Conservation (phyloP, 805 yeast species). For the Lipomyces sp. region DNA sequence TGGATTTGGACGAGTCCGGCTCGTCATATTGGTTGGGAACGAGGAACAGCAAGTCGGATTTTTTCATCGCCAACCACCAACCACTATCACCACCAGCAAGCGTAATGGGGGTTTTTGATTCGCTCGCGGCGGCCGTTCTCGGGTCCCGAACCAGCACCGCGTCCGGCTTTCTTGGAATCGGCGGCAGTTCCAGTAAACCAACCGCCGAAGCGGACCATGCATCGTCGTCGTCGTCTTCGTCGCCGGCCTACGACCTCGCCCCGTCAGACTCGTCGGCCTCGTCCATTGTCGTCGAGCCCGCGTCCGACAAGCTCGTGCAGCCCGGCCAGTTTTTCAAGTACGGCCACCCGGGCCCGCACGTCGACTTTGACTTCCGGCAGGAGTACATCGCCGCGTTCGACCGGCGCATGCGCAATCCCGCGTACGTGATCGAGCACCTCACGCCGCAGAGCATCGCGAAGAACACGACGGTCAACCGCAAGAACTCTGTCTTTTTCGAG, state of each 20-base stretch:
- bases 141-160: conserved; percentile 3
- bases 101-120: conserved; percentile 15
- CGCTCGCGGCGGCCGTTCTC: conserved; percentile 1
- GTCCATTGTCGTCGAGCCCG: conserved; percentile 31
- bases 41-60: no score
- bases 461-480: conserved; percentile 67
- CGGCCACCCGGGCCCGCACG: conserved; percentile 94
- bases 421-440: conserved; percentile 45
- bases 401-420: conserved; percentile 79
- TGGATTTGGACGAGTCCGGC: no score
- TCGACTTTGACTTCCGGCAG: conserved; percentile 67
- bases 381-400: conserved; percentile 87
- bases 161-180: background rate
- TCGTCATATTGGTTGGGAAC: no score
- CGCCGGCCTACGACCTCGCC: background rate
- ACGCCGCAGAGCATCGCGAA: conserved; percentile 78
- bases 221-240: background rate
- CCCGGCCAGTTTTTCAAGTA: conserved; percentile 84
- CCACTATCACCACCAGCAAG: no score
- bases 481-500: conserved; percentile 78
- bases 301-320: conserved; percentile 40
- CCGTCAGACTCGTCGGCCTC: background rate
- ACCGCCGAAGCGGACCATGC: background rate
- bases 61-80: no score
- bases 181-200: background rate